Evolutionary conservation across 2,329 filamentous ascomycete genomes (phyloP).

Genomic region (Colletotrichum acutatum): DNA sequence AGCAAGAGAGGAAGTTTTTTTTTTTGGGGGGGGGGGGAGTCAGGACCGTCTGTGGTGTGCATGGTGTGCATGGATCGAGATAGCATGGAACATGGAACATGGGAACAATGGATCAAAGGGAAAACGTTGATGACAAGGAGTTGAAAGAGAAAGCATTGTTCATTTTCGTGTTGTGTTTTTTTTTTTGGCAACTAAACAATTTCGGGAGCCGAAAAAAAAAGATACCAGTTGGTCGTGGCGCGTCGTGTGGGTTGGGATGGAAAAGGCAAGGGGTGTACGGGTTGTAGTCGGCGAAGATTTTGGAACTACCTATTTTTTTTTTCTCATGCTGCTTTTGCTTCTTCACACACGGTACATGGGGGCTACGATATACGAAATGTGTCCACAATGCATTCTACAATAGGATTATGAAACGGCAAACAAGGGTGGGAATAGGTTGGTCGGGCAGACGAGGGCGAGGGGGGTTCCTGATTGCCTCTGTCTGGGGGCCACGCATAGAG

Average conservation of each 20-base stretch:
- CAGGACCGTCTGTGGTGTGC: no score
- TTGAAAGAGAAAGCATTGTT: neutral
- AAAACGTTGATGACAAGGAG: neutral
- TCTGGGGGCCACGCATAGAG: neutral
- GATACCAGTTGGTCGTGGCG: neutral
- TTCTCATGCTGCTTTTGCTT: neutral
- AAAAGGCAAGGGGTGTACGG: neutral
- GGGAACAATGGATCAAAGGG: neutral
- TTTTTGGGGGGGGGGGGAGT: no score
- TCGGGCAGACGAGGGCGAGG: neutral
- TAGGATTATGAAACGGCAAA: neutral
- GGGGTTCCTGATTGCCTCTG: neutral
- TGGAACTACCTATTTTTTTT: no score
- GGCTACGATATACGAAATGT: neutral
- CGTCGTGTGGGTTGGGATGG: no score
- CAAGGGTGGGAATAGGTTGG: neutral
- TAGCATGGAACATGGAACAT: neutral
- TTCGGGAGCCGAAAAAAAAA: neutral
- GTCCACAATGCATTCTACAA: slow-evolving; percentile 5
- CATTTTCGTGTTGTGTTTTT: neutral
- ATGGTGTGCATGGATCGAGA: neutral
- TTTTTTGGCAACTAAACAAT: neutral
- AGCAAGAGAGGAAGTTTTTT: neutral
- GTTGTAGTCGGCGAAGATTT: neutral
- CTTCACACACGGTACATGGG: neutral